Evolutionary conservation across 306 rosid genomes (phyloP).

Genomic region (Trifolium repens): DNA sequence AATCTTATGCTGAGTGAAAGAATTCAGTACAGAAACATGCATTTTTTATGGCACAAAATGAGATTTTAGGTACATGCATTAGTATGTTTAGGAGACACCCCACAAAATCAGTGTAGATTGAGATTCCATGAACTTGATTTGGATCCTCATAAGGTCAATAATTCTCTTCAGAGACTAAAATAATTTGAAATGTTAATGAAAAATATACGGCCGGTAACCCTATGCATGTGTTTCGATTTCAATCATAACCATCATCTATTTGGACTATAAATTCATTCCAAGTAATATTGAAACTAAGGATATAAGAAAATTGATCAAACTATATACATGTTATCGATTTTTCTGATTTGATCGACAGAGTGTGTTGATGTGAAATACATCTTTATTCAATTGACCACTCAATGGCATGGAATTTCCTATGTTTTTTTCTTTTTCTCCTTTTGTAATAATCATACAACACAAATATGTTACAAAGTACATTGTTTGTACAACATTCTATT

Average conservation of each 20-base stretch:
- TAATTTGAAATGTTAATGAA: background rate
- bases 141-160: too few species aligned
- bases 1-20: too few species aligned
- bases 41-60: too few species aligned
- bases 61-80: too few species aligned
- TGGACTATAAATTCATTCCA: background rate
- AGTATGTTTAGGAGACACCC: too few species aligned
- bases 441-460: slow-evolving; percentile 24
- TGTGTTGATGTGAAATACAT: background rate
- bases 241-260: background rate
- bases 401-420: slow-evolving; percentile 12
- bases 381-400: slow-evolving; percentile 11
- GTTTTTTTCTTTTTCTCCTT: slow-evolving; percentile 2
- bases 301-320: background rate
- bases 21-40: background rate
- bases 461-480: slow-evolving; percentile 37
- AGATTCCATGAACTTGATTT: too few species aligned
- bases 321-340: too few species aligned
- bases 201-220: background rate
- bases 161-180: too few species aligned
- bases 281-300: background rate
- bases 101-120: too few species aligned
- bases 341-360: too few species aligned
- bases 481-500: slow-evolving; percentile 34
- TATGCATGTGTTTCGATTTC: background rate